Conservation (phyloP, 768 basidiomycete genomes). For the Butyriboletus loyo region DNA sequence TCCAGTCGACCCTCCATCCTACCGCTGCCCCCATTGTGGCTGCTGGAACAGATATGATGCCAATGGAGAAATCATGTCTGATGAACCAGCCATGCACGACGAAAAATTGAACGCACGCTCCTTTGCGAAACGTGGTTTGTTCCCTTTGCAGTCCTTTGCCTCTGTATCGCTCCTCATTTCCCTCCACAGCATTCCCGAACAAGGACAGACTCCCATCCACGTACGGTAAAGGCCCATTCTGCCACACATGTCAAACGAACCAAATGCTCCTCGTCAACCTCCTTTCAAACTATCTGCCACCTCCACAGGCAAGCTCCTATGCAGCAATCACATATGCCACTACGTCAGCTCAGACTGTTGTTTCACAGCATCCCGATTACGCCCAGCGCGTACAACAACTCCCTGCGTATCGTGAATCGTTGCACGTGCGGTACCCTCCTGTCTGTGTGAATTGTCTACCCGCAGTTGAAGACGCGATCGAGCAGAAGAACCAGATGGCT, state of each 20-base stretch:
- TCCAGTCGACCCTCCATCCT: conserved; percentile 51
- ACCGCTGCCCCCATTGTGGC: conserved; percentile 62
- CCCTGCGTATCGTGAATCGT: conserved; percentile 67
- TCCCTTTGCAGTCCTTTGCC: not conserved
- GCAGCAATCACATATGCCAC: not conserved
- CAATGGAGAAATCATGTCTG: conserved; percentile 73
- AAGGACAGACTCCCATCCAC: conserved; percentile 65
- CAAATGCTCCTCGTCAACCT: conserved; percentile 85
- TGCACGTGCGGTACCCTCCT: conserved; percentile 83
- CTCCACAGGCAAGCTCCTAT: conserved; percentile 54
- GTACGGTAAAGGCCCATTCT: conserved; percentile 65
- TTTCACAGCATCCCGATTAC: conserved; percentile 70
- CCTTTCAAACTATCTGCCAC: conserved; percentile 84
- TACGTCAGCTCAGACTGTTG: not conserved
- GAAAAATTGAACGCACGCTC: conserved; percentile 65
- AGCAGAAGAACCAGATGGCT: conserved; percentile 77
- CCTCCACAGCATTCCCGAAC: conserved; percentile 55
- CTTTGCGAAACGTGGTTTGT: conserved; percentile 70
- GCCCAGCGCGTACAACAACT: conserved; percentile 57
- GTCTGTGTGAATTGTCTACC: conserved; percentile 77
- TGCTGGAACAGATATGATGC: conserved; percentile 76
- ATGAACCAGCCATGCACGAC: conserved; percentile 88
- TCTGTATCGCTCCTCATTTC: not conserved
- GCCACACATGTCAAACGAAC: conserved; percentile 89
- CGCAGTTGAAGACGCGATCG: conserved; percentile 78